Evolutionary conservation across 768 basidiomycete genomes (phyloP).

Genomic region (Pleurotus platypus): DNA sequence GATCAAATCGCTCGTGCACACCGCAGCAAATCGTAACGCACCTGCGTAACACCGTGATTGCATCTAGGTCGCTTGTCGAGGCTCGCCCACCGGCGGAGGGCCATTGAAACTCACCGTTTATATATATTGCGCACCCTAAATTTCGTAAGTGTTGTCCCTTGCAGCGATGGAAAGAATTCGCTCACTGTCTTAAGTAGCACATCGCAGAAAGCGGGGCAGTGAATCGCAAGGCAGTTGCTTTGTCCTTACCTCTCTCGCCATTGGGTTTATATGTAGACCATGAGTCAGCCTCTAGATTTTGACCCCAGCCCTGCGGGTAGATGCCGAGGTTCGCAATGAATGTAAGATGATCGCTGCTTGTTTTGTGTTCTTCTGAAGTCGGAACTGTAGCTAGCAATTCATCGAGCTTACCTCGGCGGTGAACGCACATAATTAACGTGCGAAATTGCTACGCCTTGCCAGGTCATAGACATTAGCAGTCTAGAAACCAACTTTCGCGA

Average conservation of each 20-base stretch:
- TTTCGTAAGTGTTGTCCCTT: not conserved
- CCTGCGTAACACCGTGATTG: conserved; percentile 49
- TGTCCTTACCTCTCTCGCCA: not conserved
- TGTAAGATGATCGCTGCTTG: not conserved
- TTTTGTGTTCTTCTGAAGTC: not conserved
- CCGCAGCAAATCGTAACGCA: conserved; percentile 20
- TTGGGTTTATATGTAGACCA: not conserved
- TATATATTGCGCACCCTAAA: conserved; percentile 56
- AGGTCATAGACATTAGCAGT: no score
- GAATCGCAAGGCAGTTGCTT: conserved; percentile 9
- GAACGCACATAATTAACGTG: not conserved
- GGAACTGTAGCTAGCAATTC: not conserved
- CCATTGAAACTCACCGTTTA: conserved; percentile 33
- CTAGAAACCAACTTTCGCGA: no score
- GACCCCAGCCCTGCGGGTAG: not conserved
- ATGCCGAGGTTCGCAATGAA: conserved; percentile 1
- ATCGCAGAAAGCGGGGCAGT: conserved; percentile 24
- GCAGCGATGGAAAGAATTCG: not conserved
- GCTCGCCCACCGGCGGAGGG: no score
- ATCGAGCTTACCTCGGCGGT: not conserved
- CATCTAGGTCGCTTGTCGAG: conserved; percentile 32
- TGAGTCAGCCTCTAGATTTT: not conserved
- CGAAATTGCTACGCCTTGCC: not conserved
- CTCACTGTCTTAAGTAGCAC: conserved; percentile 63
- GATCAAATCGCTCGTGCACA: not conserved